These are phyloP conservation scores for Dioscorea alata DNA, from an alignment of 106 monocot genomes.

Conservation along the genomic window DNA sequence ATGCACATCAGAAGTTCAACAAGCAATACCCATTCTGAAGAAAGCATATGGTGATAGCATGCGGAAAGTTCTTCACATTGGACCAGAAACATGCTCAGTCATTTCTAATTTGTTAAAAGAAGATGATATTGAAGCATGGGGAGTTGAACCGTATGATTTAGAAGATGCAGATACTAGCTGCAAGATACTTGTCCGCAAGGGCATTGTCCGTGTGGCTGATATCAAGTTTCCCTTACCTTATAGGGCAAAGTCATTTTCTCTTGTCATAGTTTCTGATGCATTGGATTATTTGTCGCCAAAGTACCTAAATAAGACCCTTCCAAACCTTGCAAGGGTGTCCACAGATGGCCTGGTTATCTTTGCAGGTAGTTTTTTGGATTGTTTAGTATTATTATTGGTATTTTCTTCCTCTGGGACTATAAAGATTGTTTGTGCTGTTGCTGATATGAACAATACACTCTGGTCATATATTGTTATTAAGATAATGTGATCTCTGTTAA, in stretches of 20 bases:
- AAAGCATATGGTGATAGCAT: conserved; percentile 77
- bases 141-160: conserved; percentile 89
- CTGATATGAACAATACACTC: too few species aligned
- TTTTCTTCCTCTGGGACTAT: too few species aligned
- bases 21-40: conserved; percentile 71
- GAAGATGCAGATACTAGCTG: conserved; percentile 82
- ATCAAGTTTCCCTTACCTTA: conserved; percentile 79
- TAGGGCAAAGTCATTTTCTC: conserved; percentile 62
- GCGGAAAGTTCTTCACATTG: conserved; percentile 77
- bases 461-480: too few species aligned
- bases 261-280: conserved; percentile 70
- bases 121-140: conserved; percentile 78
- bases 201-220: conserved; percentile 84
- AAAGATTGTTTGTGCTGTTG: too few species aligned
- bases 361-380: conserved; percentile 30
- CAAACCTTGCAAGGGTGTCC: conserved; percentile 62
- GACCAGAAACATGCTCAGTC: conserved; percentile 81
- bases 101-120: conserved; percentile 75
- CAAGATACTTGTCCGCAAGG: conserved; percentile 91
- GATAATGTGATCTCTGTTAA: too few species aligned
- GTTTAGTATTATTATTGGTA: too few species aligned
- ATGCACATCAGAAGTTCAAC: conserved; percentile 66
- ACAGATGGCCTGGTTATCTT: conserved; percentile 72
- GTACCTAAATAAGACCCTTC: conserved; percentile 71
- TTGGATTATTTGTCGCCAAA: conserved; percentile 72